These are phyloP conservation scores for Ganoderma lingzhi DNA, from an alignment of 1,284 basidiomycete genomes.

Conservation along the genomic window DNA sequence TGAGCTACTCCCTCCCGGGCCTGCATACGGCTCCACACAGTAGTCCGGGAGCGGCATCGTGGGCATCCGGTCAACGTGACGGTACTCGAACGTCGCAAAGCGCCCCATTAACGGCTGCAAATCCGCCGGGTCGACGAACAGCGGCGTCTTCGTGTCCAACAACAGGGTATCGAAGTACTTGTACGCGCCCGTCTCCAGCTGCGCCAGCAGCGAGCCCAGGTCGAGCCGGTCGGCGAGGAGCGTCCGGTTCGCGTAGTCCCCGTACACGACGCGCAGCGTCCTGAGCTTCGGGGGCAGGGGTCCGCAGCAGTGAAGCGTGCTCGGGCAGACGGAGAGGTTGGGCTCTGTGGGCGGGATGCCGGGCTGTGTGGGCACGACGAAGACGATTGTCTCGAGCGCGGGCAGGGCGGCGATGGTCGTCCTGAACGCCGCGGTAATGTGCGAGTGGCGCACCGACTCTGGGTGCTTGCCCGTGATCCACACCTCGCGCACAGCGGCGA, in stretches of 20 bases:
- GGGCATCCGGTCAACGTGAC: background rate
- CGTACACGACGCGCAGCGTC: slow-evolving; percentile 3
- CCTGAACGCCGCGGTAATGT: background rate
- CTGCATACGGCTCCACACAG: background rate
- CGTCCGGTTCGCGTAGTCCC: background rate
- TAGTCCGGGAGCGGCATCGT: background rate
- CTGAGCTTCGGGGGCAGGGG: background rate
- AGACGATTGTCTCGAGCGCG: background rate
- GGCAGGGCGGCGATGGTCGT: background rate
- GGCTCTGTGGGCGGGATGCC: background rate
- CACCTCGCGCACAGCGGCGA: slow-evolving; percentile 2
- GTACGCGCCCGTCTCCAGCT: slow-evolving; percentile 9
- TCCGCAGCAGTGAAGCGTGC: background rate
- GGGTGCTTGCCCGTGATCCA: background rate
- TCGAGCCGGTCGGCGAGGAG: background rate
- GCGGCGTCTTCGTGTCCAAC: background rate
- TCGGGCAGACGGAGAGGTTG: slow-evolving; percentile 3
- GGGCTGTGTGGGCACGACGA: background rate
- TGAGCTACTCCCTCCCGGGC: background rate
- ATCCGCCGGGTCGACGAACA: background rate
- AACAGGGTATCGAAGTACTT: slow-evolving; percentile 13
- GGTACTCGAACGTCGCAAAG: slow-evolving; percentile 5
- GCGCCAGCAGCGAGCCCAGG: background rate
- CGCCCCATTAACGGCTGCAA: background rate
- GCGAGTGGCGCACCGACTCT: background rate